phyloP scores from a whole-genome alignment of 1,284 basidiomycete species.

The Apiotrichum siamense region DNA sequence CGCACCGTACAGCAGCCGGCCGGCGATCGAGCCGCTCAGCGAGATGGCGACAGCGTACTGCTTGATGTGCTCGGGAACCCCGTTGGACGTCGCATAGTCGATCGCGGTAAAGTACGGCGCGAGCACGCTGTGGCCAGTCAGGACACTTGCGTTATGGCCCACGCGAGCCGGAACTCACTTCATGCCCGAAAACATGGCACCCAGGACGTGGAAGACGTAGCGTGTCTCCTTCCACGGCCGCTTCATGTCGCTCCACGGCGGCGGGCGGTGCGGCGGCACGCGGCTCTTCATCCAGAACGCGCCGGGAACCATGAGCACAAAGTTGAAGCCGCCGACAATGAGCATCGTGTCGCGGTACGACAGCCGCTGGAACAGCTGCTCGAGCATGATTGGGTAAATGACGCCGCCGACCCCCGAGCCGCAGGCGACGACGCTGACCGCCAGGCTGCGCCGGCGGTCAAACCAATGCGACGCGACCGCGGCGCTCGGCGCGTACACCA shows the following conservation, averaged over 20 bases:
- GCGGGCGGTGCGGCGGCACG: conserved; percentile 32
- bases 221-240: conserved; percentile 30
- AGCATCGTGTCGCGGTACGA: conserved; percentile 39
- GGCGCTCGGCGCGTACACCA: conserved; percentile 37
- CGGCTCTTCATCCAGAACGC: conserved; percentile 39
- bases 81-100: conserved; percentile 24
- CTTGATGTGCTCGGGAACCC: conserved; percentile 15
- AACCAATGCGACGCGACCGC: conserved; percentile 44
- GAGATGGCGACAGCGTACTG: conserved; percentile 38
- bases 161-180: conserved; percentile 21
- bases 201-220: conserved; percentile 29
- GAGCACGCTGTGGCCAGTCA: conserved; percentile 21
- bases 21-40: conserved; percentile 37
- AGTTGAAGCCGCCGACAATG: conserved; percentile 38
- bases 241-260: conserved; percentile 28
- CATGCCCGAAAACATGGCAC: conserved; percentile 25
- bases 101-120: conserved; percentile 36
- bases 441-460: conserved; percentile 30
- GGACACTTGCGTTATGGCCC: neutral
- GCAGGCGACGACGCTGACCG: conserved; percentile 34
- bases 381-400: conserved; percentile 21
- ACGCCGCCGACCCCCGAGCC: conserved; percentile 38
- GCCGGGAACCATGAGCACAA: conserved; percentile 33
- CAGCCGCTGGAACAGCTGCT: too few relatives aligned
- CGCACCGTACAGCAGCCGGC: conserved; percentile 30